Evolutionary conservation across 306 rosid genomes (phyloP).

Genomic region (Glycine soja): DNA sequence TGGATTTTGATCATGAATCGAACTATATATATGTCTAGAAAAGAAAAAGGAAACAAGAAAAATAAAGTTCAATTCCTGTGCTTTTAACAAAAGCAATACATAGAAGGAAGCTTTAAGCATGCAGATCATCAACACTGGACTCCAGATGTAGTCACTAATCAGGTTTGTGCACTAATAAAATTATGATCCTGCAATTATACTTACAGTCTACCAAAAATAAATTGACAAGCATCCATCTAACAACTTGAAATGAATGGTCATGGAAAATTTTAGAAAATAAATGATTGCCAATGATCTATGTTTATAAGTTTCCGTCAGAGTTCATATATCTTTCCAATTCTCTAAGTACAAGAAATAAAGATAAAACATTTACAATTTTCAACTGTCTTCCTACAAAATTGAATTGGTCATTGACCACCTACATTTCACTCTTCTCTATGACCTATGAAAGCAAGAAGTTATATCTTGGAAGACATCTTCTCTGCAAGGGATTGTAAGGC

Average conservation of each 20-base stretch:
- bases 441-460: slow-evolving; percentile 36
- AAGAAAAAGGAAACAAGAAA: neutral
- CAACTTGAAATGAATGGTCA: slow-evolving; percentile 44
- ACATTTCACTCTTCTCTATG: slow-evolving; percentile 12
- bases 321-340: neutral
- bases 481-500: slow-evolving; percentile 53
- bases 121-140: neutral
- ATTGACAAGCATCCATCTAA: neutral
- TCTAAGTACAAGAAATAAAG: neutral
- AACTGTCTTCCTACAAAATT: neutral
- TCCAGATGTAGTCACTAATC: neutral
- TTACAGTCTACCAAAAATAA: neutral
- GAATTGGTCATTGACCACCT: neutral
- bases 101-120: neutral
- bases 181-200: neutral
- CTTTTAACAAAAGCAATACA: neutral
- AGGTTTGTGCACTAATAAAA: neutral
- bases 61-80: neutral
- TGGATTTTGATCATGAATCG: neutral
- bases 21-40: neutral
- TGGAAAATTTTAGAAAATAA: slow-evolving; percentile 13
- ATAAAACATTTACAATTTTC: neutral
- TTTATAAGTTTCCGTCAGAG: neutral
- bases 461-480: slow-evolving; percentile 47
- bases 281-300: neutral